These are phyloP conservation scores for Fusarium sp. DNA, from an alignment of 2,329 filamentous ascomycete species.

Conservation along the genomic window DNA sequence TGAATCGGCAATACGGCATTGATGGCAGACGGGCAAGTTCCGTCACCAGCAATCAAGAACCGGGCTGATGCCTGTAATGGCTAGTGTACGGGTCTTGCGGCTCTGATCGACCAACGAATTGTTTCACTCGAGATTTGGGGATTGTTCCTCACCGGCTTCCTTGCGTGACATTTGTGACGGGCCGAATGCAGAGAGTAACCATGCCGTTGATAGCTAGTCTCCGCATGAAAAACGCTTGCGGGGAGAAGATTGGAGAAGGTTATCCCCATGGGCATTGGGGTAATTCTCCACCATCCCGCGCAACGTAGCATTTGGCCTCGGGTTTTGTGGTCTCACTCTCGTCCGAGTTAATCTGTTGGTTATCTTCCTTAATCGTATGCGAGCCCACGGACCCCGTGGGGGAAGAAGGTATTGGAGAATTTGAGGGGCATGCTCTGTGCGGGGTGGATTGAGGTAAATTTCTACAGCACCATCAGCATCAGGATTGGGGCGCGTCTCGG, in stretches of 20 bases:
- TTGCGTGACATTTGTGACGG: slow-evolving; percentile 4
- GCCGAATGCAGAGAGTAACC: slow-evolving; percentile 12
- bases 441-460: slow-evolving; percentile 14
- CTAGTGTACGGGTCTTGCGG: slow-evolving; percentile 2
- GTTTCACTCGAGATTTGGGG: neutral
- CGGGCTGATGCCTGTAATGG: slow-evolving; percentile 3
- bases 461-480: neutral
- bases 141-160: neutral
- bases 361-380: neutral
- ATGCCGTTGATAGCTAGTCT: slow-evolving; percentile 1
- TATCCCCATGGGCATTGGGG: slow-evolving; percentile 15
- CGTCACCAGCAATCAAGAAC: neutral
- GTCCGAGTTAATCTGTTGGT: neutral
- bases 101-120: neutral
- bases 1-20: slow-evolving; percentile 13
- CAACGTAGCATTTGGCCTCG: slow-evolving; percentile 10
- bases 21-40: slow-evolving; percentile 3
- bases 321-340: neutral
- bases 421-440: slow-evolving; percentile 9
- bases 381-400: slow-evolving; percentile 10
- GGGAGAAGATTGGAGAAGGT: slow-evolving; percentile 20
- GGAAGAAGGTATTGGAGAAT: slow-evolving; percentile 9
- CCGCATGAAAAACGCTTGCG: slow-evolving; percentile 1
- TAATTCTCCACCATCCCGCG: neutral
- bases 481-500: slow-evolving; percentile 5